Evolutionary conservation across 257 asterid species (phyloP).

Genomic region (Solanum arcanum): DNA sequence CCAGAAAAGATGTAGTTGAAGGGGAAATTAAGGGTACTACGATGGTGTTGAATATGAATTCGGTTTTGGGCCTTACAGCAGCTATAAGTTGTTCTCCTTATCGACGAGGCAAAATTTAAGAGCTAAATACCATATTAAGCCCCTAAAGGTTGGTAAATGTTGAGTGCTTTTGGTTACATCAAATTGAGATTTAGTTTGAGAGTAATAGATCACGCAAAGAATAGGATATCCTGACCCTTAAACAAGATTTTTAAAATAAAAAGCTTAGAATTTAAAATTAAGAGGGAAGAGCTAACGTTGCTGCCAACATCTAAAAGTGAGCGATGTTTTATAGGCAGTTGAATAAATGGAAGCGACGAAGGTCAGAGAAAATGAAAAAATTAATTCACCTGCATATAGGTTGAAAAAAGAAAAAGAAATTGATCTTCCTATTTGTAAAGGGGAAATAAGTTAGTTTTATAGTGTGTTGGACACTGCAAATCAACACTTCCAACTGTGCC

Average conservation of each 20-base stretch:
- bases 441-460: background rate
- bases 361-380: background rate
- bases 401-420: background rate
- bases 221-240: no score
- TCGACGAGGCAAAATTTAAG: background rate
- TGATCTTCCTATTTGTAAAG: background rate
- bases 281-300: background rate
- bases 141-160: background rate
- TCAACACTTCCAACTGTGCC: background rate
- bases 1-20: background rate
- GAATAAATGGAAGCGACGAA: background rate
- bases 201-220: no score
- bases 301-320: background rate
- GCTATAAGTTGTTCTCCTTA: background rate
- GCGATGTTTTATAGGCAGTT: background rate
- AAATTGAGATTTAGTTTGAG: background rate
- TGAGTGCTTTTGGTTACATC: background rate
- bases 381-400: background rate
- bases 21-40: background rate
- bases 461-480: background rate
- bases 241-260: no score
- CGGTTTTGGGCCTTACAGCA: background rate
- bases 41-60: background rate
- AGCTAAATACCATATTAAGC: background rate
- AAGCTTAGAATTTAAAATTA: background rate